A percentile compares a stretch with the other conserved stretches of the same genome.
phyloP scores from a whole-genome alignment of 306 rosid genomes.

The Cyamopsis tetragonoloba region DNA sequence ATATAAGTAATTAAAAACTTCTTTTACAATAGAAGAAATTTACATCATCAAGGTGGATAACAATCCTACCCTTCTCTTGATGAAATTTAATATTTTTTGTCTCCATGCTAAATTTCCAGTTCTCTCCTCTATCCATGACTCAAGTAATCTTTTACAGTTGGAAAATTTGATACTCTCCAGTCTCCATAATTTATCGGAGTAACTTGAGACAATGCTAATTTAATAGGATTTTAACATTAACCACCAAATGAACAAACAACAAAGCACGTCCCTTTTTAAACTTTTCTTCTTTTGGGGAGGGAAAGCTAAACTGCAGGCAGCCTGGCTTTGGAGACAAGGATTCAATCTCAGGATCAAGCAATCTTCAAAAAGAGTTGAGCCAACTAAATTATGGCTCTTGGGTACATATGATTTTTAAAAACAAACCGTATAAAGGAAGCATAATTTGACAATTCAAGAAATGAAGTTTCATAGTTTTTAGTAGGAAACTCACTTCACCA shows the following conservation, averaged over 20 bases:
- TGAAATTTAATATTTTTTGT: neutral
- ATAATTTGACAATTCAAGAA: neutral
- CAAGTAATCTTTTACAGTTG: neutral
- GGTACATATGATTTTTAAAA: neutral
- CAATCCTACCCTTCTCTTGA: neutral
- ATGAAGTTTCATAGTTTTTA: neutral
- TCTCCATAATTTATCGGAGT: neutral
- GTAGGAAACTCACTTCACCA: neutral
- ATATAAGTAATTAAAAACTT: neutral
- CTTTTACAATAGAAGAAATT: neutral
- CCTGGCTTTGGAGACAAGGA: neutral
- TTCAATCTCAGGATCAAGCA: neutral
- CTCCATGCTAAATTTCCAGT: neutral
- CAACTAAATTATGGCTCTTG: neutral
- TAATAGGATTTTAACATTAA: neutral
- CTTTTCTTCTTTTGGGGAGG: neutral
- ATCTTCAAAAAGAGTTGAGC: neutral
- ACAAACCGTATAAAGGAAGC: neutral
- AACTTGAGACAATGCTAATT: neutral
- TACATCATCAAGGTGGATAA: neutral
- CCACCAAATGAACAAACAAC: neutral
- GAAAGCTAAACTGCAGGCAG: neutral
- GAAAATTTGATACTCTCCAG: neutral
- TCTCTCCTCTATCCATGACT: neutral
- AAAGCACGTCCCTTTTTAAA: neutral